Evolutionary conservation across 2,329 filamentous ascomycete species (phyloP).

Genomic region (Polychaeton citri): DNA sequence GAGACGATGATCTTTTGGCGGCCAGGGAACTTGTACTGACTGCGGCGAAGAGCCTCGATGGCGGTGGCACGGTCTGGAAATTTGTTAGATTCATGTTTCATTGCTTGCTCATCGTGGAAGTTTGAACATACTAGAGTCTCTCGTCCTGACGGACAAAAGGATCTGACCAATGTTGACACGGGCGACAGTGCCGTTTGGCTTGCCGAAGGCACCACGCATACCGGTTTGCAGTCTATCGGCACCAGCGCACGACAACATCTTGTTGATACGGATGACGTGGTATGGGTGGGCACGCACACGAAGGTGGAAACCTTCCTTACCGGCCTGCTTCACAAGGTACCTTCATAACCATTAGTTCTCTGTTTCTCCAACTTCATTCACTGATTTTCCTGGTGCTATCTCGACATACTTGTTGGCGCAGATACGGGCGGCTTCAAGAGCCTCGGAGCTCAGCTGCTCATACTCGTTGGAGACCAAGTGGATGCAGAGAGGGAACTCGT

Average conservation of each 20-base stretch:
- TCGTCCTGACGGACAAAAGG: constrained; percentile 90
- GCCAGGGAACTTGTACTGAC: constrained; percentile 99
- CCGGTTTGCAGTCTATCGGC: constrained; percentile 99
- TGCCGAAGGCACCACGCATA: constrained; percentile 99
- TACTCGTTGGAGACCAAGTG: constrained; percentile 99
- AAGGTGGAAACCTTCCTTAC: constrained; percentile 60
- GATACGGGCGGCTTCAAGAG: constrained; percentile 98
- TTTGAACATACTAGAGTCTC: constrained; percentile 65
- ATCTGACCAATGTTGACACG: constrained; percentile 99
- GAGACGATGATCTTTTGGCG: constrained; percentile 99
- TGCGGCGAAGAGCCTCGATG: constrained; percentile 96
- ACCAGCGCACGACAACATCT: constrained; percentile 99
- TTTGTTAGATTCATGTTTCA: constrained; percentile 3
- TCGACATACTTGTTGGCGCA: constrained; percentile 89
- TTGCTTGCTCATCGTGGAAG: neutral
- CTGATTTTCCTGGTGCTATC: neutral
- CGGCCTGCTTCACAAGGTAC: constrained; percentile 55
- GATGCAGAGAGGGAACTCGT: constrained; percentile 98
- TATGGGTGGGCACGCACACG: constrained; percentile 84
- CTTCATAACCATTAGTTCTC: constrained; percentile 22
- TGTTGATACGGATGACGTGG: constrained; percentile 99
- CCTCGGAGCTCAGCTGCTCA: constrained; percentile 99
- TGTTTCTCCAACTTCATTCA: constrained; percentile 4
- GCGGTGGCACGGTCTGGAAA: constrained; percentile 67
- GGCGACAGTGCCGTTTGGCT: constrained; percentile 96